These are phyloP conservation scores for Suillus plorans DNA, from an alignment of 768 basidiomycete species.

Conservation along the genomic window DNA sequence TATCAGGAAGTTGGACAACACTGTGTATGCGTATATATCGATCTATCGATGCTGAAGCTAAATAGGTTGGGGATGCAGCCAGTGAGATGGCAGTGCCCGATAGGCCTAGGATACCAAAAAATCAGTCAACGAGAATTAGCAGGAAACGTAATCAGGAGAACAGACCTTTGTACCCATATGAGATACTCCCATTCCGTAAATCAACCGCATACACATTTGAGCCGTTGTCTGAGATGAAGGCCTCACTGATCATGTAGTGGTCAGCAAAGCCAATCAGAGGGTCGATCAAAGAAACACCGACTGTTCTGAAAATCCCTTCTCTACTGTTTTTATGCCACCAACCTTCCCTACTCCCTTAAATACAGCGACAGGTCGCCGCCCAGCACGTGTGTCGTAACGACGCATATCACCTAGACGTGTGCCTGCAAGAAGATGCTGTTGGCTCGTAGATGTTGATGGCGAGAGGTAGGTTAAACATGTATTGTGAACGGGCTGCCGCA, in stretches of 20 bases:
- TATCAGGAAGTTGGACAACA: slow-evolving; percentile 48
- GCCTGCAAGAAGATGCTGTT: slow-evolving; percentile 63
- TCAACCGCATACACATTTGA: slow-evolving; percentile 67
- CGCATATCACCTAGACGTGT: slow-evolving; percentile 73
- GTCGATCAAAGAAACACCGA: slow-evolving; percentile 34
- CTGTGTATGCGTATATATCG: slow-evolving; percentile 72
- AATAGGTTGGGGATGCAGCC: slow-evolving; percentile 48
- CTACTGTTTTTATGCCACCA: slow-evolving; percentile 60
- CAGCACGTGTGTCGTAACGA: slow-evolving; percentile 74
- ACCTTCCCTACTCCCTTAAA: slow-evolving; percentile 61
- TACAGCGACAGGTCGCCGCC: slow-evolving; percentile 63
- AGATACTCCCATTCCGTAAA: slow-evolving; percentile 60
- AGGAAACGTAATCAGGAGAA: background rate
- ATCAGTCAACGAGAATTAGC: slow-evolving; percentile 2
- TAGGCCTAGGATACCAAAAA: slow-evolving; percentile 46
- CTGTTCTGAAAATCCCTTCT: slow-evolving; percentile 64
- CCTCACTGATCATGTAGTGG: slow-evolving; percentile 46
- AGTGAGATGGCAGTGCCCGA: slow-evolving; percentile 70
- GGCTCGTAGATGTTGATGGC: slow-evolving; percentile 31
- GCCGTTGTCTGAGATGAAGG: slow-evolving; percentile 67
- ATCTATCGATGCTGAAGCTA: slow-evolving; percentile 68
- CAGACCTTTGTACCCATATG: slow-evolving; percentile 69
- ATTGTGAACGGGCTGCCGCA: slow-evolving; percentile 79
- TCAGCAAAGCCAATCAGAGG: slow-evolving; percentile 3
- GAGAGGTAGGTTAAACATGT: slow-evolving; percentile 64